Percentiles rank a stretch among this genome's conserved stretches.
Evolutionary conservation across 1,139 yeast genomes (phyloP).

Genomic region (Blastobotrys persicus): DNA sequence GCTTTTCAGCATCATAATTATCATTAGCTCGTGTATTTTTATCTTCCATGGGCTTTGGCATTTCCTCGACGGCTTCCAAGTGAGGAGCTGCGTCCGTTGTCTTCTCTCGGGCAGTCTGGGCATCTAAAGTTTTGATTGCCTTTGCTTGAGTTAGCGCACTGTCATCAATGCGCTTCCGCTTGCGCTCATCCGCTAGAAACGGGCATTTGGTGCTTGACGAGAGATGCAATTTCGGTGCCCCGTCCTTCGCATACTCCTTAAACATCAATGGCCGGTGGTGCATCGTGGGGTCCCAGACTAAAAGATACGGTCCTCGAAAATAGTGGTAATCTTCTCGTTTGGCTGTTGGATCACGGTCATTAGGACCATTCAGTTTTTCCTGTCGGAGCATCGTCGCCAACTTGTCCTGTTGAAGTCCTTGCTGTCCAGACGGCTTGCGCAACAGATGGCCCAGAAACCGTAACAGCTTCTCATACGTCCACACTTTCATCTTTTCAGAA

Average conservation of each 20-base stretch:
- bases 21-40: neutral
- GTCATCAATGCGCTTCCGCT: constrained; percentile 15
- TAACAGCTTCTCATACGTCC: constrained; percentile 84
- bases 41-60: neutral
- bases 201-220: constrained; percentile 58
- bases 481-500: constrained; percentile 64
- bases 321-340: constrained; percentile 81
- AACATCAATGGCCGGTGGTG: constrained; percentile 77
- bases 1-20: constrained; percentile 10
- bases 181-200: constrained; percentile 49
- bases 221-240: constrained; percentile 44
- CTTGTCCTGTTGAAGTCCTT: constrained; percentile 13
- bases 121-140: neutral
- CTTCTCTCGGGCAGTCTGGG: neutral
- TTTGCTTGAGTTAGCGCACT: neutral
- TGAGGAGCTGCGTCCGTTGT: neutral
- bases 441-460: constrained; percentile 71
- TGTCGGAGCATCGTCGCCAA: constrained; percentile 71
- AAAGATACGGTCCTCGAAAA: constrained; percentile 71
- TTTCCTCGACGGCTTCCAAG: neutral
- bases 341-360: constrained; percentile 85
- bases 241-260: constrained; percentile 67
- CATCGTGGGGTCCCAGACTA: constrained; percentile 79
- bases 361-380: constrained; percentile 82
- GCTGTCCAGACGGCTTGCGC: constrained; percentile 8